Conservation (phyloP, 192 early-diverging fungal species). For the Mortierella hygrophila region DNA sequence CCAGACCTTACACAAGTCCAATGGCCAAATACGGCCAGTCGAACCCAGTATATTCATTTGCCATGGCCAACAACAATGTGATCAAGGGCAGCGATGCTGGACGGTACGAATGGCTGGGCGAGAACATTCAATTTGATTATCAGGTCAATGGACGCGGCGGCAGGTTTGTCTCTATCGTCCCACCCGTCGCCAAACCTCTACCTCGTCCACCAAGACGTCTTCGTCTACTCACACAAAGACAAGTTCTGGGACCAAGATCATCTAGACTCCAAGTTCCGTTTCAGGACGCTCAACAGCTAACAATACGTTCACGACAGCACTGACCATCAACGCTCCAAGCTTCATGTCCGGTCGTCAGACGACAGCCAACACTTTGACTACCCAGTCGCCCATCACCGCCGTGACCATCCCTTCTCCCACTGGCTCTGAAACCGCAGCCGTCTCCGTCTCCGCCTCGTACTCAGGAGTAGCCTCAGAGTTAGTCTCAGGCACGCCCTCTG, state of each 20-base stretch:
- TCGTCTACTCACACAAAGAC: background rate
- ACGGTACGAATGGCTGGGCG: conserved; percentile 23
- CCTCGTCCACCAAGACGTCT: background rate
- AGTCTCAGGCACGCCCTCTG: background rate
- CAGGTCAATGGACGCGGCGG: conserved; percentile 6
- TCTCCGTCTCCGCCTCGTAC: background rate
- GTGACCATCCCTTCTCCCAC: background rate
- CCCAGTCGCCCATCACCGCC: background rate
- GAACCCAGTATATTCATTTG: background rate
- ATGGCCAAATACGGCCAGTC: conserved; percentile 3
- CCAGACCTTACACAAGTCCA: conserved; percentile 7
- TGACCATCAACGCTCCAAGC: background rate
- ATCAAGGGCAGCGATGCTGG: background rate
- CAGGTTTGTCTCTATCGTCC: conserved; percentile 13
- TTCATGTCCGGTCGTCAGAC: background rate
- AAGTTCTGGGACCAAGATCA: background rate
- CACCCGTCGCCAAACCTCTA: background rate
- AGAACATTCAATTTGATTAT: conserved; percentile 5
- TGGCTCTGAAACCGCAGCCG: background rate
- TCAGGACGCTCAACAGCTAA: background rate
- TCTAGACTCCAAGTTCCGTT: background rate
- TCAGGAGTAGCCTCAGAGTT: too few relatives aligned
- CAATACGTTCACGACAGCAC: background rate
- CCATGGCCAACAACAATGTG: conserved; percentile 1
- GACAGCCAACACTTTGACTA: background rate